A percentile compares a stretch with the other conserved stretches of the same genome.
phyloP scores from a whole-genome alignment of 495 filamentous ascomycete genomes.

The Xylona heveae region DNA sequence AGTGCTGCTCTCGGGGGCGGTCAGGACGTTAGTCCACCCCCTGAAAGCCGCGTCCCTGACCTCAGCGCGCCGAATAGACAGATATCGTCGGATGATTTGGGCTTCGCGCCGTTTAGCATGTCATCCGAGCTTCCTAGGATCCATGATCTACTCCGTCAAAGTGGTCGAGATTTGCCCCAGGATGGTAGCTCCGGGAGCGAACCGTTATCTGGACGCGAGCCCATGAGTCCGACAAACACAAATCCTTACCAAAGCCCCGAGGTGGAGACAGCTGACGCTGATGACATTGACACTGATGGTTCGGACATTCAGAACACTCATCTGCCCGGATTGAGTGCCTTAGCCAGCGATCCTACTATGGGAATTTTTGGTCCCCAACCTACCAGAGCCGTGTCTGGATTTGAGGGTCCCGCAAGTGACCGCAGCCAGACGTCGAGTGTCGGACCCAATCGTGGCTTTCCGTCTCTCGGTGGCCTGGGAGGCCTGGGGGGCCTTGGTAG shows the following conservation, averaged over 20 bases:
- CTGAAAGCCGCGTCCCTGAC: slow-evolving; percentile 17
- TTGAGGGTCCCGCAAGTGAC: slow-evolving; percentile 48
- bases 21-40: slow-evolving; percentile 46
- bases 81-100: slow-evolving; percentile 23
- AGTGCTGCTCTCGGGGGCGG: slow-evolving; percentile 65
- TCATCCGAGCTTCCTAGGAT: slow-evolving; percentile 45
- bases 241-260: slow-evolving; percentile 94
- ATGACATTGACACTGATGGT: slow-evolving; percentile 39
- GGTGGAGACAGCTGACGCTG: slow-evolving; percentile 49
- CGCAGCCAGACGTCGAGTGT: slow-evolving; percentile 79
- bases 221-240: slow-evolving; percentile 80
- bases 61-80: slow-evolving; percentile 35
- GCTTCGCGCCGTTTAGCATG: slow-evolving; percentile 59
- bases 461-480: slow-evolving; percentile 37
- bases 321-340: slow-evolving; percentile 9
- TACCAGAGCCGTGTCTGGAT: slow-evolving; percentile 28
- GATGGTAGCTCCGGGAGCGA: slow-evolving; percentile 33
- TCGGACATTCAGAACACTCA: slow-evolving; percentile 32
- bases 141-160: slow-evolving; percentile 30
- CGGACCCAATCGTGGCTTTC: slow-evolving; percentile 46
- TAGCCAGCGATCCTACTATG: slow-evolving; percentile 8
- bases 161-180: slow-evolving; percentile 32
- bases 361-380: not conserved
- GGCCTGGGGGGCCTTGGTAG: slow-evolving; percentile 36
- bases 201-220: slow-evolving; percentile 30